A percentile compares a stretch with the other conserved stretches of the same genome.
Evolutionary conservation across 495 filamentous ascomycete species (phyloP).

Genomic region (Aspergillus panamensis): DNA sequence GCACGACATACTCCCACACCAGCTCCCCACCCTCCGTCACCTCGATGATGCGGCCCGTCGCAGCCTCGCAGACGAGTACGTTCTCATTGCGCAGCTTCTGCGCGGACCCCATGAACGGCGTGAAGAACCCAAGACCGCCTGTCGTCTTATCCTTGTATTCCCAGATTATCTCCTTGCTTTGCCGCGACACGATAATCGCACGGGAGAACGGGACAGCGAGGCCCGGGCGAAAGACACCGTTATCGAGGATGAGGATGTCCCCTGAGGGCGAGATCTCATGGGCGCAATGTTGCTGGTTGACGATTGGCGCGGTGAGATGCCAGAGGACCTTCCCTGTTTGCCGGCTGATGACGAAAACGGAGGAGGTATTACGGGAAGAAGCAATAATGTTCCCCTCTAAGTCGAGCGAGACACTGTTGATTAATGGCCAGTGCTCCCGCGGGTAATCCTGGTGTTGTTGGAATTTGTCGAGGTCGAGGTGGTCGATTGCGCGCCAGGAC

Average conservation of each 20-base stretch:
- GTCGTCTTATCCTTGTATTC: conserved; percentile 42
- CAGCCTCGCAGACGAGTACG: conserved; percentile 43
- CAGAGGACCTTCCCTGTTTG: conserved; percentile 38
- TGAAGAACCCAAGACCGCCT: conserved; percentile 43
- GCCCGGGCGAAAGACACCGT: conserved; percentile 41
- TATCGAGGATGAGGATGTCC: conserved; percentile 46
- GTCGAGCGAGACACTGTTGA: conserved; percentile 39
- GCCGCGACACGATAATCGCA: conserved; percentile 35
- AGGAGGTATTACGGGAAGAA: conserved; percentile 39
- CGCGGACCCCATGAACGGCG: conserved; percentile 49
- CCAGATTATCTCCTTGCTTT: conserved; percentile 39
- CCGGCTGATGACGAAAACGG: conserved; percentile 41
- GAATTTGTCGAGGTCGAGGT: conserved; percentile 34
- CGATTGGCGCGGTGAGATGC: conserved; percentile 37
- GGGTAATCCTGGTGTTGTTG: conserved; percentile 38
- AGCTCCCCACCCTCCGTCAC: conserved; percentile 31
- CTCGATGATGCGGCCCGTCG: conserved; percentile 32
- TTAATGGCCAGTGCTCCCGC: conserved; percentile 45
- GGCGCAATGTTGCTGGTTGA: conserved; percentile 46
- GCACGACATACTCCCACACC: conserved; percentile 37
- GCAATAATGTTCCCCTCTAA: conserved; percentile 42
- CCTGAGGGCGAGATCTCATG: conserved; percentile 34
- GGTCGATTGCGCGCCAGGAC: conserved; percentile 43
- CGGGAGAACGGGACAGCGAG: conserved; percentile 40
- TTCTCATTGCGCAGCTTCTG: conserved; percentile 41